A percentile compares a stretch with the other conserved stretches of the same genome.
Conservation (phyloP, 169 alveolate species). For the Plasmodium gallinaceum region DNA sequence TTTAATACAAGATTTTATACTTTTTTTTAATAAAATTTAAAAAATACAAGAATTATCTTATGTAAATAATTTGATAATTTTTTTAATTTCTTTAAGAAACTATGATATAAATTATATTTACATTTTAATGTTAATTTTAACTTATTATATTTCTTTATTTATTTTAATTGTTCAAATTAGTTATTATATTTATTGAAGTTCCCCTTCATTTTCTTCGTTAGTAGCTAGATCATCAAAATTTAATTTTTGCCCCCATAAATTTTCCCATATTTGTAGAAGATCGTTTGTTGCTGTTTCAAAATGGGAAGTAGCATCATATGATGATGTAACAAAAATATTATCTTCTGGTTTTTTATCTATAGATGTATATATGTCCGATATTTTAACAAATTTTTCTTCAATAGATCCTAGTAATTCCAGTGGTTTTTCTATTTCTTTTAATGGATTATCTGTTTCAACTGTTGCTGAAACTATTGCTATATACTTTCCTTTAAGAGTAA, state of each 20-base stretch:
- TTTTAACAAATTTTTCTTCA: slow-evolving; percentile 93
- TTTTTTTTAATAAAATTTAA: too few relatives aligned
- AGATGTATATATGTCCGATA: slow-evolving; percentile 93
- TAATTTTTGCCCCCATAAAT: slow-evolving; percentile 68
- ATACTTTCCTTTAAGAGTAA: slow-evolving; percentile 94
- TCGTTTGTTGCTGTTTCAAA: slow-evolving; percentile 98
- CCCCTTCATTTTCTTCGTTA: slow-evolving; percentile 32
- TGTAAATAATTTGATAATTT: too few relatives aligned
- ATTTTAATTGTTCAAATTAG: too few relatives aligned
- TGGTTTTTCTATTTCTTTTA: slow-evolving; percentile 94
- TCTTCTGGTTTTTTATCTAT: slow-evolving; percentile 90
- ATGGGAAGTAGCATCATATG: slow-evolving; percentile 98
- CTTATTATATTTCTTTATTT: too few relatives aligned
- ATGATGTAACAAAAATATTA: slow-evolving; percentile 92
- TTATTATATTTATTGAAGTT: too few relatives aligned
- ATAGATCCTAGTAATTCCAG: slow-evolving; percentile 94
- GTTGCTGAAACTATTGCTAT: slow-evolving; percentile 96
- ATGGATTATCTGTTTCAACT: slow-evolving; percentile 96
- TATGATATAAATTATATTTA: too few relatives aligned
- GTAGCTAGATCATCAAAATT: slow-evolving; percentile 67
- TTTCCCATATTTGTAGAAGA: slow-evolving; percentile 90
- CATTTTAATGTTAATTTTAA: neutral
- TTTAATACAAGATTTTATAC: too few relatives aligned
- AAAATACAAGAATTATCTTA: too few relatives aligned
- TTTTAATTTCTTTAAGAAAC: too few relatives aligned